Percentiles rank a stretch among this genome's conserved stretches.
These are phyloP conservation scores for Micractinium sp. DNA, from an alignment of 139 green algal species.

Conservation along the genomic window DNA sequence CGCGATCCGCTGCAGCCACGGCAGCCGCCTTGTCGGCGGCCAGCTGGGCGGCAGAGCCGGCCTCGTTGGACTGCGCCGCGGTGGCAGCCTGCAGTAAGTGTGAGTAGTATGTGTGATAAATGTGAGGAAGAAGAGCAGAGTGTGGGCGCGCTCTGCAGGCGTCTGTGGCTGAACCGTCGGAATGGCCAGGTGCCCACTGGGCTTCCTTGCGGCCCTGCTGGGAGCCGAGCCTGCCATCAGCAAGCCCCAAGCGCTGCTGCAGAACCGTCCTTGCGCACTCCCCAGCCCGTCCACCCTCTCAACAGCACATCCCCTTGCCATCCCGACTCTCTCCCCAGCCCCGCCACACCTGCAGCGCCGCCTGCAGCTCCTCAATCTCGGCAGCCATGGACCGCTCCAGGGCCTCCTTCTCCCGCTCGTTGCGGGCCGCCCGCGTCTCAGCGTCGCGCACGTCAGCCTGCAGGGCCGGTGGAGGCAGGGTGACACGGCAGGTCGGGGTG, in stretches of 20 bases:
- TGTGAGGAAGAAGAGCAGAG: no score
- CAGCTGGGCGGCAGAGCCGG: not conserved
- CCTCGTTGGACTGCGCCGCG: not conserved
- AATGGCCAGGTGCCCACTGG: no score
- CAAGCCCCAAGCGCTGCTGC: no score
- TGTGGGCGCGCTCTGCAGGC: not conserved
- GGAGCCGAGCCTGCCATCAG: no score
- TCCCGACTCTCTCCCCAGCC: not conserved
- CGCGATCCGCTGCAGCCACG: not conserved
- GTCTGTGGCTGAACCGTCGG: not conserved
- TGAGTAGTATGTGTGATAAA: not conserved
- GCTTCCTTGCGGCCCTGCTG: no score
- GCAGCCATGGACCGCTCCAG: constrained; percentile 7
- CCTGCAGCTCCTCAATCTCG: constrained; percentile 29
- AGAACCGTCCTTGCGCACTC: no score
- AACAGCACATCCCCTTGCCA: not conserved
- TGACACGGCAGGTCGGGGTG: not conserved
- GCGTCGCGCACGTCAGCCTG: constrained; percentile 25
- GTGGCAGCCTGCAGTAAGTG: constrained; percentile 11
- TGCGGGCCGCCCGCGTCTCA: not conserved
- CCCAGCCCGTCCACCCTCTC: not conserved
- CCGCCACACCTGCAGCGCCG: constrained; percentile 20
- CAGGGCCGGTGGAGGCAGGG: not conserved
- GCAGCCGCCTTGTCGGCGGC: constrained; percentile 20
- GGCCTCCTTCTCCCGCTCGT: constrained; percentile 7